A percentile compares a stretch with the other conserved stretches of the same genome.
Evolutionary conservation across 2,329 filamentous ascomycete genomes (phyloP).

Genomic region (Pseudopyricularia javanii): DNA sequence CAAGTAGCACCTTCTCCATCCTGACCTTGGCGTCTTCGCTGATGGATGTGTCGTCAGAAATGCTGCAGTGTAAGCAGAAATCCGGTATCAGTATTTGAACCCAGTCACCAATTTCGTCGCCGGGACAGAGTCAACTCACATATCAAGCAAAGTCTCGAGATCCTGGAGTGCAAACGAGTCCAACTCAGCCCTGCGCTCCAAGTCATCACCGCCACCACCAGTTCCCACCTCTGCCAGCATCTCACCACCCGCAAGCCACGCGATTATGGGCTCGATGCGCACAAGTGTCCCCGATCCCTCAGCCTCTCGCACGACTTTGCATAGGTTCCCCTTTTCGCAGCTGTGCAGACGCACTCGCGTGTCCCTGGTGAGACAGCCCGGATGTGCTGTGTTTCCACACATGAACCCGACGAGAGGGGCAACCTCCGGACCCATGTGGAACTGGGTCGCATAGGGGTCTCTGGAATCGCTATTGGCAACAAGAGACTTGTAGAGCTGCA

Average conservation of each 20-base stretch:
- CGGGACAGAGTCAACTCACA: slow-evolving; percentile 15
- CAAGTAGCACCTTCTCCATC: slow-evolving; percentile 10
- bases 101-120: neutral
- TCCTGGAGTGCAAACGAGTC: slow-evolving; percentile 33
- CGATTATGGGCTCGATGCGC: slow-evolving; percentile 68
- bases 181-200: slow-evolving; percentile 56
- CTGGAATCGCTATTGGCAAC: slow-evolving; percentile 23
- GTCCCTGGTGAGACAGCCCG: slow-evolving; percentile 60
- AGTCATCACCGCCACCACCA: slow-evolving; percentile 67
- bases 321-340: slow-evolving; percentile 64
- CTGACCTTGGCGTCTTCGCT: slow-evolving; percentile 9
- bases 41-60: slow-evolving; percentile 9
- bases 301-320: slow-evolving; percentile 29
- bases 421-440: slow-evolving; percentile 42
- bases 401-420: slow-evolving; percentile 60
- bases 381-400: slow-evolving; percentile 57
- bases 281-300: slow-evolving; percentile 32
- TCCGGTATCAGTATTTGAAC: neutral
- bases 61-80: slow-evolving; percentile 4
- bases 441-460: slow-evolving; percentile 23
- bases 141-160: slow-evolving; percentile 11
- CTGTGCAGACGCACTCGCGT: slow-evolving; percentile 62
- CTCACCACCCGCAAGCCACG: slow-evolving; percentile 43
- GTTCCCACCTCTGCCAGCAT: slow-evolving; percentile 63
- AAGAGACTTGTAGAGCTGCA: slow-evolving; percentile 58